Evolutionary conservation across 1,139 yeast species (phyloP), one percentile per base, ranked within the genome.

Genomic region (Sugiyamaella novakii): DNA sequence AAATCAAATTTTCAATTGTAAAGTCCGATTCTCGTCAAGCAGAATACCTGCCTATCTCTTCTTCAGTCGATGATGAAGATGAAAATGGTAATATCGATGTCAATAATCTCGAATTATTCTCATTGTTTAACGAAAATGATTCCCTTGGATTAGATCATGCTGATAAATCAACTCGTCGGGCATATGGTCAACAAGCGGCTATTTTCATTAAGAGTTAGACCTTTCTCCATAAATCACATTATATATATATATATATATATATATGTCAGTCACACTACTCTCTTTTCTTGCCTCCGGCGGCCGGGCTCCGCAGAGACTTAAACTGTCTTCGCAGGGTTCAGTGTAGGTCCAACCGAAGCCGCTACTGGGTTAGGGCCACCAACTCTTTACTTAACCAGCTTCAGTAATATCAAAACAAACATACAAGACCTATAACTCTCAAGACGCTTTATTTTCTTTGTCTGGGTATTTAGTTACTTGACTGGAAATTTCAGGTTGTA

Each of bases 61-160:
- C 25, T 21, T 7, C 38, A 4, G 12, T 25, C 2, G 12, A 21
- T 27, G 43, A 27, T 27, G 24, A 27, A n/a, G 43, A 21, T 12
- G 43, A 38, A 14, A 12, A 36, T 18, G 19, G 15, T 2, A 7
- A 19, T 18, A 31, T 31, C 28, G 40, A 33, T 12, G 77, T 60
- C 11, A 61, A 57, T n/a, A 56, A 73, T 18, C 59, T 78, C 39
- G 71, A 76, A 11, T 69, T 89, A 25, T 85, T 73, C 64, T 81
- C 82, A 47, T 77, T 77, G 47, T 66, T 84, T 53, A 72, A 75
- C 11, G 74, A 73, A 24, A 70, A 73, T 31, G 79, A 77, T 52
- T 74, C 74, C 27, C 71, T 92, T 50, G 95, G 91, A 18, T 73
- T 92, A 64, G 96, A 92, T 62, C 96, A 87, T 63, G 87, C 92